Conservation (phyloP, 441 rosid species). For the Croton laevigatus region DNA sequence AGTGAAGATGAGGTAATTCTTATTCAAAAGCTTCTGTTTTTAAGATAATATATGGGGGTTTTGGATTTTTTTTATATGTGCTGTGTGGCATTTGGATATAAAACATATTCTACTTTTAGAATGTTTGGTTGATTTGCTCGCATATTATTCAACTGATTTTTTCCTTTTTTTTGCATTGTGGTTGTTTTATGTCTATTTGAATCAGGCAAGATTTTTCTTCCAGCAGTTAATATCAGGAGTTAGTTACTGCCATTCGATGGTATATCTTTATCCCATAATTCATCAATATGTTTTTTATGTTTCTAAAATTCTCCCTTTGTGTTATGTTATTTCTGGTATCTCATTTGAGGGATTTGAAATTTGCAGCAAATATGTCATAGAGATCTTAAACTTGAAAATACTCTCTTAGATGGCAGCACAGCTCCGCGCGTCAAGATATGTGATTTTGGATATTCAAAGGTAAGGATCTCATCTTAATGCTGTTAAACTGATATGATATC, state of each 20-base stretch:
- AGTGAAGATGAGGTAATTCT: slow-evolving; percentile 54
- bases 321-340: background rate
- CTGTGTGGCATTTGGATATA: background rate
- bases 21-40: background rate
- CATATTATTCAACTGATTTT: background rate
- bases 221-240: slow-evolving; percentile 87
- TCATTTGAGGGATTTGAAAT: slow-evolving; percentile 11
- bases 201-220: slow-evolving; percentile 85
- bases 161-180: background rate
- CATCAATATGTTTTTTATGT: background rate
- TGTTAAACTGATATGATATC: background rate
- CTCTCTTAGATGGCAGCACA: slow-evolving; percentile 68
- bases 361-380: slow-evolving; percentile 75
- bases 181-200: slow-evolving; percentile 11
- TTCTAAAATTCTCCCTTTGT: slow-evolving; percentile 3
- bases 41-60: background rate
- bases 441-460: slow-evolving; percentile 88
- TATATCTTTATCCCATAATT: slow-evolving; percentile 20
- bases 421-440: slow-evolving; percentile 82
- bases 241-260: slow-evolving; percentile 84
- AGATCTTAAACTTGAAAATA: slow-evolving; percentile 91
- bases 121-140: background rate
- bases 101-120: no score
- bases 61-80: background rate
- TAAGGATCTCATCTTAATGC: slow-evolving; percentile 12